Evolutionary conservation across 2,329 filamentous ascomycete genomes (phyloP).

Genomic region (Aaosphaeria arxii): DNA sequence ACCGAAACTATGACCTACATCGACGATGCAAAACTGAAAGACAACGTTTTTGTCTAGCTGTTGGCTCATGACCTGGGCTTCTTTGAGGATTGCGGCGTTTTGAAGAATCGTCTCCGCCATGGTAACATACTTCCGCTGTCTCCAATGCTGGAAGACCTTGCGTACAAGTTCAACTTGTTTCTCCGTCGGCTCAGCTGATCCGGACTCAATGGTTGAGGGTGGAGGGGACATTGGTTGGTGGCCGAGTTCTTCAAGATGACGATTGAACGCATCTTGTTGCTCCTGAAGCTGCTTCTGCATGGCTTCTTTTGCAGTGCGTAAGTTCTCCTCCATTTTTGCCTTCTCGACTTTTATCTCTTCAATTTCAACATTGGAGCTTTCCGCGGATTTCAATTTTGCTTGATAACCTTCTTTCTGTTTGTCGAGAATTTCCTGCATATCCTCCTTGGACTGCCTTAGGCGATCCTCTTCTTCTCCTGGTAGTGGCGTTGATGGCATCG

Average conservation of each 20-base stretch:
- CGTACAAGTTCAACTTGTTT: conserved; percentile 70
- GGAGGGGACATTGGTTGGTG: conserved; percentile 51
- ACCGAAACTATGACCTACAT: conserved; percentile 80
- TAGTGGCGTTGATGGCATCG: conserved; percentile 88
- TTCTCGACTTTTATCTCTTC: conserved; percentile 84
- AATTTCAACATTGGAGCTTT: conserved; percentile 72
- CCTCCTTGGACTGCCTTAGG: conserved; percentile 71
- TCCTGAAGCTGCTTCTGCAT: conserved; percentile 83
- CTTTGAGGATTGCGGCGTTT: conserved; percentile 83
- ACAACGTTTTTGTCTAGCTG: conserved; percentile 89
- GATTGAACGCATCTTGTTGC: conserved; percentile 82
- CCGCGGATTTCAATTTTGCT: conserved; percentile 71
- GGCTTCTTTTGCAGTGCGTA: conserved; percentile 76
- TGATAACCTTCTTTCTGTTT: conserved; percentile 81
- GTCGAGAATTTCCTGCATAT: conserved; percentile 79
- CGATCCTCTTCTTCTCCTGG: conserved; percentile 75
- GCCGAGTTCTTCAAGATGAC: conserved; percentile 67
- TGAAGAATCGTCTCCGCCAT: conserved; percentile 93
- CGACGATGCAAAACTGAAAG: conserved; percentile 92
- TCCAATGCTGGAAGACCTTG: conserved; percentile 70
- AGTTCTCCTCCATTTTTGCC: conserved; percentile 75
- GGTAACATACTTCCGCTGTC: conserved; percentile 78
- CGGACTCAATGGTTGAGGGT: conserved; percentile 36
- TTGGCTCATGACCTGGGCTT: conserved; percentile 97
- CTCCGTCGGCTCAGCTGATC: conserved; percentile 54